Percentiles rank a stretch among this genome's conserved stretches.
These are phyloP conservation scores for Heritiera fomes DNA, from an alignment of 345 rosid genomes.

Conservation along the genomic window DNA sequence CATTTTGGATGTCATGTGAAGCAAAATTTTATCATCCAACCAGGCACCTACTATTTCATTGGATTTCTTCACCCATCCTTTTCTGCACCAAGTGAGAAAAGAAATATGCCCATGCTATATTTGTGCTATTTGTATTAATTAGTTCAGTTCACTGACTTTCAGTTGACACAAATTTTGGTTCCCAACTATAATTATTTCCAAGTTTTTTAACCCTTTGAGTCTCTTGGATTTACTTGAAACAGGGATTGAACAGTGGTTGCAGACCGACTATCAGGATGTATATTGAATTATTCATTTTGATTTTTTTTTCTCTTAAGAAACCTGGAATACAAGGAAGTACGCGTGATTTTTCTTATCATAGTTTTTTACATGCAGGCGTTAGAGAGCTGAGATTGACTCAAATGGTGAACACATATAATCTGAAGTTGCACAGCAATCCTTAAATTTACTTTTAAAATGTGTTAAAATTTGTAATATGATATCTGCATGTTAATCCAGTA, in stretches of 20 bases:
- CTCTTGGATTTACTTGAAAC: neutral
- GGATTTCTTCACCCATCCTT: slow-evolving; percentile 23
- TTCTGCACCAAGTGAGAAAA: neutral
- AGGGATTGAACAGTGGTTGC: neutral
- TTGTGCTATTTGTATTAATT: slow-evolving; percentile 10
- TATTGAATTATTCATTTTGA: no score
- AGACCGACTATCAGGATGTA: neutral
- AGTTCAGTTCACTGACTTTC: neutral
- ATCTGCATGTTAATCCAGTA: no score
- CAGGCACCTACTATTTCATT: slow-evolving; percentile 17
- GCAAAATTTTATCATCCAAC: slow-evolving; percentile 20
- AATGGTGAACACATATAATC: no score
- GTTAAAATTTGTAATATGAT: no score
- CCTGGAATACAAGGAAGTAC: no score
- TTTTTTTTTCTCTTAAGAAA: no score
- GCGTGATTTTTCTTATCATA: no score
- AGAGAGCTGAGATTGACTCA: no score
- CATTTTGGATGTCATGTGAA: slow-evolving; percentile 26
- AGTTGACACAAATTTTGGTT: neutral
- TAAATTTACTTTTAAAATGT: no score
- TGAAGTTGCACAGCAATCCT: no score
- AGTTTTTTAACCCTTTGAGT: slow-evolving; percentile 8
- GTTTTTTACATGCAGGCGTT: no score
- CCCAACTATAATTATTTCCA: slow-evolving; percentile 1
- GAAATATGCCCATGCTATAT: slow-evolving; percentile 3